Conservation (phyloP, 1,284 basidiomycete genomes). For the Dichomitus squalens region DNA sequence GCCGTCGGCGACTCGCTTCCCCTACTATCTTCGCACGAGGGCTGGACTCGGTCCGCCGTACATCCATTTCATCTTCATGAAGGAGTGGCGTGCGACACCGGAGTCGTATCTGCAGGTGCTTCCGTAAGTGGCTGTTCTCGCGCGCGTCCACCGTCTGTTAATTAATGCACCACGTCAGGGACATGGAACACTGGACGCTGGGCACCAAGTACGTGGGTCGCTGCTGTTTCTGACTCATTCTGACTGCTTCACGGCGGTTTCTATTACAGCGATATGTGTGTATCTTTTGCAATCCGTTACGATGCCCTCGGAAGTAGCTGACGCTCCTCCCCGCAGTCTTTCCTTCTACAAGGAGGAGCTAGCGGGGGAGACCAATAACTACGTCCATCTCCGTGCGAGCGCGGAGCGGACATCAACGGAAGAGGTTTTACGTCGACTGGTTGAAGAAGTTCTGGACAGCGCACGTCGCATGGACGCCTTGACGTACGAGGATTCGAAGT, state of each 20-base stretch:
- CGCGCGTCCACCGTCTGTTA: neutral
- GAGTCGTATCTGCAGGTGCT: constrained; percentile 20
- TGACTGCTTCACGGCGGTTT: neutral
- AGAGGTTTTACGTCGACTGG: constrained; percentile 8
- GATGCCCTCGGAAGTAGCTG: neutral
- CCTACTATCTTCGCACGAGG: constrained; percentile 16
- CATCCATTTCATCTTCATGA: constrained; percentile 20
- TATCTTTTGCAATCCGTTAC: no score
- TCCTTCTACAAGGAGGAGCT: constrained; percentile 24
- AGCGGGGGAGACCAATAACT: constrained; percentile 19
- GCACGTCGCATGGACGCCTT: constrained; percentile 7
- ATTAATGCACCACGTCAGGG: neutral
- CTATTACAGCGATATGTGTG: constrained; percentile 18
- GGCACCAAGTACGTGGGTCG: constrained; percentile 19
- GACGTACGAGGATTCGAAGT: neutral
- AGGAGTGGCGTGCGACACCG: constrained; percentile 8
- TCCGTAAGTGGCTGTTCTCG: constrained; percentile 8
- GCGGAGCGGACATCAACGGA: constrained; percentile 10
- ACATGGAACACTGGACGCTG: constrained; percentile 21
- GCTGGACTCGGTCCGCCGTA: constrained; percentile 20
- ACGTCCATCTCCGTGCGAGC: constrained; percentile 17
- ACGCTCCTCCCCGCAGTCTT: no score
- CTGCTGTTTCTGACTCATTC: neutral
- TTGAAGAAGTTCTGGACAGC: no score
- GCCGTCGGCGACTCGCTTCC: constrained; percentile 16